Percentiles rank a stretch among this genome's conserved stretches.
These are phyloP conservation scores for Blastomyces percursus DNA, from an alignment of 2,329 filamentous ascomycete species.

Conservation along the genomic window DNA sequence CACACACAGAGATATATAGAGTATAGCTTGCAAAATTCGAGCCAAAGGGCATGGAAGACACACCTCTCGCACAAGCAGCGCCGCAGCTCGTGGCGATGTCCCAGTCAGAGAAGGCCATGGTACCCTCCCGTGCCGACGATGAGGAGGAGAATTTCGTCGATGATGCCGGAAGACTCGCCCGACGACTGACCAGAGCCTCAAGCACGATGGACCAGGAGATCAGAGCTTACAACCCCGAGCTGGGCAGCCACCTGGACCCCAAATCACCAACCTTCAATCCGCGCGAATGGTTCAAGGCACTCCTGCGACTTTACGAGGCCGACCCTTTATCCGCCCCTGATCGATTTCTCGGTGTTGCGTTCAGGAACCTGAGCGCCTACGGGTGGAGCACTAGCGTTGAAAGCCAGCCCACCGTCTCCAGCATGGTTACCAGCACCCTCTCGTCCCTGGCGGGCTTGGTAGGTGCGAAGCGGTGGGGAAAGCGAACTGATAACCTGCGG, in stretches of 20 bases:
- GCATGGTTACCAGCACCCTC: not conserved
- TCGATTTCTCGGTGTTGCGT: not conserved
- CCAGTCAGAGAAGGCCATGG: not conserved
- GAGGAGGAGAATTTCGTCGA: not conserved
- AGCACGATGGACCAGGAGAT: not conserved
- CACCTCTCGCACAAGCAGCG: not conserved
- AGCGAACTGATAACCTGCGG: not conserved
- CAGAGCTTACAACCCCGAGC: not conserved
- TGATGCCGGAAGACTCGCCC: not conserved
- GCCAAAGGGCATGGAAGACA: not conserved
- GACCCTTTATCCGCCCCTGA: not conserved
- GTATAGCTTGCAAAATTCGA: not conserved
- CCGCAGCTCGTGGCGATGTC: not conserved
- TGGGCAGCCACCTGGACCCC: not conserved
- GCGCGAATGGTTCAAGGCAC: not conserved
- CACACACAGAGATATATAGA: not conserved
- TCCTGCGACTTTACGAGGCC: not conserved
- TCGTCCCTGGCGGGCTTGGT: not conserved
- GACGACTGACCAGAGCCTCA: not conserved
- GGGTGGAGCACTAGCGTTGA: not conserved
- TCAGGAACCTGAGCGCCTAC: not conserved
- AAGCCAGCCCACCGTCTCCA: not conserved
- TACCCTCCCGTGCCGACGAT: not conserved
- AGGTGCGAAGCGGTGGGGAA: not conserved
- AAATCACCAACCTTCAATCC: not conserved